These are phyloP conservation scores for Ormosia semicastrata DNA, from an alignment of 306 rosid species.

Conservation along the genomic window DNA sequence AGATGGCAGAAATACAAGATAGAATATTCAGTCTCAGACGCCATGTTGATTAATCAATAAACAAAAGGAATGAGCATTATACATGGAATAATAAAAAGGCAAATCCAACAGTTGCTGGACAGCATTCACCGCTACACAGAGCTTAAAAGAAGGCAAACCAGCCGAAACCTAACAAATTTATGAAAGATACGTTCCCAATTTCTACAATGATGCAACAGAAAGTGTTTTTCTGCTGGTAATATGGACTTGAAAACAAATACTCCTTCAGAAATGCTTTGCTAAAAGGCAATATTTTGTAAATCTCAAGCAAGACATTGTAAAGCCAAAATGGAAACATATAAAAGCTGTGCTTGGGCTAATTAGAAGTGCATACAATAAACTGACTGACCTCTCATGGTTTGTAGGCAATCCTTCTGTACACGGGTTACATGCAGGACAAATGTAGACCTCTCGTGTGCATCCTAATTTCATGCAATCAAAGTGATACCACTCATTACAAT, in stretches of 20 bases:
- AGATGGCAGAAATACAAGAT: neutral
- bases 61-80: neutral
- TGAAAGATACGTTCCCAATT: neutral
- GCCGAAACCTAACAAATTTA: neutral
- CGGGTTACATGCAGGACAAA: slow-evolving; percentile 89
- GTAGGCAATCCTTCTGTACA: slow-evolving; percentile 33
- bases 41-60: neutral
- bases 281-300: neutral
- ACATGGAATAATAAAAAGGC: neutral
- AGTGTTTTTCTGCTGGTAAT: neutral
- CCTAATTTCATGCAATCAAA: slow-evolving; percentile 78
- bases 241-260: neutral
- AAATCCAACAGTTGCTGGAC: neutral
- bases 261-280: neutral
- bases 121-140: neutral
- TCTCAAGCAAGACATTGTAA: neutral
- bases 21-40: neutral
- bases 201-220: neutral
- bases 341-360: slow-evolving; percentile 6
- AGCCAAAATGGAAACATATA: neutral
- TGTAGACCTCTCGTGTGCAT: slow-evolving; percentile 56
- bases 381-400: slow-evolving; percentile 77
- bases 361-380: slow-evolving; percentile 7
- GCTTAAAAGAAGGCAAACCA: neutral
- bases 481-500: slow-evolving; percentile 94